Percentiles rank a stretch among this genome's conserved stretches.
Evolutionary conservation across 352 stramenopile species (phyloP).

Genomic region (Globisporangium barbulae): DNA sequence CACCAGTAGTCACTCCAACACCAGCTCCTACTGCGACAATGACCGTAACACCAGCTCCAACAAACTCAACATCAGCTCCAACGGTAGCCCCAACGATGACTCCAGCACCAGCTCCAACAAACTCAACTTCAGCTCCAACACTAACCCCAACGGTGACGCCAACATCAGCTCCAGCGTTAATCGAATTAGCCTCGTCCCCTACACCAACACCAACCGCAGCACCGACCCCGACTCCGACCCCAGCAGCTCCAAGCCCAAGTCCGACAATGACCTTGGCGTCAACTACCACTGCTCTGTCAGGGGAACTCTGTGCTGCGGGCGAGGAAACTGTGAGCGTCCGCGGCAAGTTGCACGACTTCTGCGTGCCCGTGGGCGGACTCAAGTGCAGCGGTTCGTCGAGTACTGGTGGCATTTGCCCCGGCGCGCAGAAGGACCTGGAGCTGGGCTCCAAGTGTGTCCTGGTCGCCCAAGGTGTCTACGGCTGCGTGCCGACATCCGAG

Average conservation of each 20-base stretch:
- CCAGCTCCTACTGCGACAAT: too few species aligned
- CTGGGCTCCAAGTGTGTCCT: constrained; percentile 34
- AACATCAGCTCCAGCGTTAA: neutral
- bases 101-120: too few species aligned
- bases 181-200: neutral
- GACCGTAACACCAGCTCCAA: too few species aligned
- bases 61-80: too few species aligned
- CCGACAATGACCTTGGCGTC: neutral
- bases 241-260: neutral
- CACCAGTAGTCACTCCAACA: neutral
- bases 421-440: constrained; percentile 24
- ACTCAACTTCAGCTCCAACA: too few species aligned
- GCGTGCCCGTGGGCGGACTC: constrained; percentile 17
- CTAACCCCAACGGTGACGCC: neutral
- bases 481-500: constrained; percentile 22
- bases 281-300: neutral
- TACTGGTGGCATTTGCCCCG: constrained; percentile 29
- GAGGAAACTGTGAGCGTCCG: constrained; percentile 34
- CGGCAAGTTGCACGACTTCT: constrained; percentile 30
- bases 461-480: constrained; percentile 22
- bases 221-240: neutral
- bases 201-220: neutral
- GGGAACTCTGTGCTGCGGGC: constrained; percentile 9
- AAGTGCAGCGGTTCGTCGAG: constrained; percentile 22
- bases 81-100: too few species aligned